Evolutionary conservation across 1,139 yeast genomes (phyloP), one percentile per base, ranked within the genome.

Genomic region (Zygosaccharomyces sapae): DNA sequence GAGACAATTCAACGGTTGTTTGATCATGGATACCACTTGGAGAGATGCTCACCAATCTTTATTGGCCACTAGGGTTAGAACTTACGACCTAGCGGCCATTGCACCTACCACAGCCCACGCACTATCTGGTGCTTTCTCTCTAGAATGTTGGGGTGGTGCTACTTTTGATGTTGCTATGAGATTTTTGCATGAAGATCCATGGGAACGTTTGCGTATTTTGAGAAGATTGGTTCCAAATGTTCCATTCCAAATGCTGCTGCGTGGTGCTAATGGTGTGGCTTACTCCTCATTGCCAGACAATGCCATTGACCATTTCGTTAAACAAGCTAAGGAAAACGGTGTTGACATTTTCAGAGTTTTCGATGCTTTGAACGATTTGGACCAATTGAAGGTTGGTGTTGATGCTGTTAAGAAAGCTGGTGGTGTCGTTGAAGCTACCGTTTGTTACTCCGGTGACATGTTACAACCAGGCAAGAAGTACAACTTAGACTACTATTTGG

Each of bases 61-160:
- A 59, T 76, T 92, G 62, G 99, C 99, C 6, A 94, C 98, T 38
- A 85, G 98, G 71, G 95, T 92, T 35, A 83, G 99, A 72, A 94
- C 98, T 27, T 79, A 86, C 61, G 99, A 92, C 69, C 74, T 92
- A 63, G 74, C 84, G 49, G 86, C 89, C 56, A 87, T 94, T 73
- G 98, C 98, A 20, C 92, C 89, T 49, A 80, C 95, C 46, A 92
- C 99, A 30, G 87, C 97, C 2, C 83, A 85, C 65, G 98, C 96
- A 18, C 73, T 89, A 59, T 72, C 85, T 54, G 94, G 95, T 50
- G 95, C 96, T 1, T 92, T 88, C 70, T 94, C 98, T 12, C 76
- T 92, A 48, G 99, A 92, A 74, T 92, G 97, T 75, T 92, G 99
- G 99, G 99, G 99, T 72, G 99, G 99, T 71, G 98, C 99, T 48